A percentile compares a stretch with the other conserved stretches of the same genome.
phyloP scores from a whole-genome alignment of 345 rosid species.

The Capsella bursapastoris region DNA sequence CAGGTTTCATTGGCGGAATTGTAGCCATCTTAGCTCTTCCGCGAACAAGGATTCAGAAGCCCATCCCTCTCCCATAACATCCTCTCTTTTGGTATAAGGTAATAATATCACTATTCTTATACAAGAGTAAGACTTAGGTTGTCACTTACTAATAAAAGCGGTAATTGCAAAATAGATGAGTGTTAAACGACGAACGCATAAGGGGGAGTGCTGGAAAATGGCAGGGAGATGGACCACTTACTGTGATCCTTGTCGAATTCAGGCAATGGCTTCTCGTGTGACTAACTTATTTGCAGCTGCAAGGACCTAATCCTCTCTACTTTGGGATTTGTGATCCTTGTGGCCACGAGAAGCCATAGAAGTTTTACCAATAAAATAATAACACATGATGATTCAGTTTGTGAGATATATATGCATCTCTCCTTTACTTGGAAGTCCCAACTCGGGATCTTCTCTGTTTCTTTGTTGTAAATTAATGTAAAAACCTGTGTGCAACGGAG shows the following conservation, averaged over 20 bases:
- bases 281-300: slow-evolving; percentile 38
- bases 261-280: slow-evolving; percentile 34
- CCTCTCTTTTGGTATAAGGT: slow-evolving; percentile 40
- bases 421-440: slow-evolving; percentile 19
- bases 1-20: slow-evolving; percentile 70
- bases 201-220: slow-evolving; percentile 29
- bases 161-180: slow-evolving; percentile 28
- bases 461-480: slow-evolving; percentile 32
- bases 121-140: slow-evolving; percentile 12
- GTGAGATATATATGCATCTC: slow-evolving; percentile 34
- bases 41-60: slow-evolving; percentile 68
- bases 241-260: slow-evolving; percentile 33
- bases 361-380: slow-evolving; percentile 31
- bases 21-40: slow-evolving; percentile 87
- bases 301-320: slow-evolving; percentile 26
- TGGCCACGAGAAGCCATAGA: slow-evolving; percentile 25
- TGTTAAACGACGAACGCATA: slow-evolving; percentile 2
- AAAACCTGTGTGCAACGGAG: slow-evolving; percentile 7
- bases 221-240: slow-evolving; percentile 36
- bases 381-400: slow-evolving; percentile 27
- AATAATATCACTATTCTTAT: not conserved
- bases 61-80: slow-evolving; percentile 59
- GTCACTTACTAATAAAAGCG: not conserved
- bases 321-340: slow-evolving; percentile 35
- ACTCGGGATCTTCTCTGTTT: slow-evolving; percentile 24